Evolutionary conservation across 257 asterid species (phyloP), one percentile per base, ranked within the genome.

Genomic region (Lycium ferocissimum): DNA sequence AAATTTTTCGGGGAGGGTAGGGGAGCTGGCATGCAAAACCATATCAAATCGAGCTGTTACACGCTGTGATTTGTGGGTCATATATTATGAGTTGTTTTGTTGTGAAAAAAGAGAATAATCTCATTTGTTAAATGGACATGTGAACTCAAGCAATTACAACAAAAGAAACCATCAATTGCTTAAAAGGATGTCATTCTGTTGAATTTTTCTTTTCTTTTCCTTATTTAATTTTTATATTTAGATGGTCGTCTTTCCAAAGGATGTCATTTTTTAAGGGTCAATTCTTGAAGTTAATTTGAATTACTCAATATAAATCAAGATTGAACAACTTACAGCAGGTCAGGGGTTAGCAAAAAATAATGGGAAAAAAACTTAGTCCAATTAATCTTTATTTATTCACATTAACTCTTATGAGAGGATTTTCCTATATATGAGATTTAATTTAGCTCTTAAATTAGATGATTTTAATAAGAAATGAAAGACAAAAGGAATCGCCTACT

Each of bases 1-100:
- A 49, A 63, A 84, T 22, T 3, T 14, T 51, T 3, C 1, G 0
- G 2, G 3, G n/a, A 20, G 20, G 6, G 3, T 18, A 40, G 79
- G 79, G 65, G 86, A 84, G 89, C 80, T 82, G 87, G 82, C 89
- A 80, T 87, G 91, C 90, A 76, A 76, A 70, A 87, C 81, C 86
- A 87, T 80, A 85, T 76, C 89, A 79, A 85, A 88, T 85, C 83
- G 88, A 85, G 89, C 88, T 86, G 91, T 85, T 87, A 84, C 58
- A 83, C 86, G 88, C 89, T 69, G 65, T 80, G 82, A 63, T 57
- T 79, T 88, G 89, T 85, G 91, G 89, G 91, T 86, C 86, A 82
- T 84, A 26, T 53, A 70, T 63, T 84, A 84, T 83, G 87, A 81
- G 87, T 88, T 84, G 85, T 83, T 88, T 45, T 84, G 83, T 58